These are phyloP conservation scores for Phytophthora ramorum DNA, from an alignment of 352 stramenopile genomes.

Conservation along the genomic window DNA sequence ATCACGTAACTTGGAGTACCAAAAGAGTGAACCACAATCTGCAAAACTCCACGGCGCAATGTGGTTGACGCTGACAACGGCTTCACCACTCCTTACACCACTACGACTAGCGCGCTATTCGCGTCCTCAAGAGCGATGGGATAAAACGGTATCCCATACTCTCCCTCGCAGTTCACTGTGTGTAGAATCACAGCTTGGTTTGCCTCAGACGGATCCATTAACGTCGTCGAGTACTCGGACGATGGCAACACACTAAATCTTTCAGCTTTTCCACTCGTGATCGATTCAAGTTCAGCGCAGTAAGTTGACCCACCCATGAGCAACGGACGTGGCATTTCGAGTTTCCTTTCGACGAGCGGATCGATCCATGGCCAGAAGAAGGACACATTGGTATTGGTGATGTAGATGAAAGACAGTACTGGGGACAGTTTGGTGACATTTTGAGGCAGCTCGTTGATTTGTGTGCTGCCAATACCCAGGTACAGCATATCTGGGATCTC, in stretches of 20 bases:
- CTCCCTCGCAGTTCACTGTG: constrained; percentile 12
- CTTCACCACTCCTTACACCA: too few species aligned
- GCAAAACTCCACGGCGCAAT: too few species aligned
- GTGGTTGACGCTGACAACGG: too few species aligned
- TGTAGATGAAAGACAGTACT: not conserved
- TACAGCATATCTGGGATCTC: not conserved
- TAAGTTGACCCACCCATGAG: constrained; percentile 21
- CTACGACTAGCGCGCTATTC: constrained; percentile 2
- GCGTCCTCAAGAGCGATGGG: constrained; percentile 17
- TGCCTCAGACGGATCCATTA: constrained; percentile 22
- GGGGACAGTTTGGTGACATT: constrained; percentile 10
- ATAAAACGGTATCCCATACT: constrained; percentile 6
- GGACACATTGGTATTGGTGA: constrained; percentile 3
- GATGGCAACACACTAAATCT: constrained; percentile 4
- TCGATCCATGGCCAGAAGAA: constrained; percentile 14
- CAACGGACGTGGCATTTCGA: not conserved
- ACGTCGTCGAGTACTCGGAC: constrained; percentile 6
- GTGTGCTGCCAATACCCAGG: constrained; percentile 7
- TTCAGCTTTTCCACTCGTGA: constrained; percentile 1
- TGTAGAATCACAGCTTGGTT: constrained; percentile 14
- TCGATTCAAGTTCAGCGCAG: constrained; percentile 12
- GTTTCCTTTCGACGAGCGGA: constrained; percentile 13
- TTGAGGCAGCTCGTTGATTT: constrained; percentile 5
- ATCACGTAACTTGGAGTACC: too few species aligned
- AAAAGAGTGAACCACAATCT: too few species aligned